Evolutionary conservation across 1,284 basidiomycete genomes (phyloP), one percentile per base, ranked within the genome.

Genomic region (Fistulinella cinereoalba): DNA sequence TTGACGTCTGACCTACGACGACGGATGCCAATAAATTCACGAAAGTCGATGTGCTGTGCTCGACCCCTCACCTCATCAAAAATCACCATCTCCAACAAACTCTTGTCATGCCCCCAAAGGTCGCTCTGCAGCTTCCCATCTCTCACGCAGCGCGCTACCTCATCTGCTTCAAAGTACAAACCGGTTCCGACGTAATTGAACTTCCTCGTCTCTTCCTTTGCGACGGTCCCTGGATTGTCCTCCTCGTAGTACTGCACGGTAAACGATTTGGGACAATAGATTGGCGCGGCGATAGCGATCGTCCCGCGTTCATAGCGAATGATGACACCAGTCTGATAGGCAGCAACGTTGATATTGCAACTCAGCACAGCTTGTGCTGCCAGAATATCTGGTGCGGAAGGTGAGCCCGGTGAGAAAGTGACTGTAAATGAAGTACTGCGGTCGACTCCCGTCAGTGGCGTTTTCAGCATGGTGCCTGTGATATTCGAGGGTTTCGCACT

Each of bases 91-190:
- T 85, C 79, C 52, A 92, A 60, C 52, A 87, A 58, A 60, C 85
- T 91, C 71, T 90, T 90, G 33, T 81, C 78, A 52, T 85, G 83
- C 1, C 80, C 76, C 86, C 90, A 92, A 21, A 80, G 57, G 6
- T 73, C 73, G 56, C 87, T 89, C 68, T 92, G 80, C n/a, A 71
- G 68, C 69, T 86, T 88, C 7, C 86, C 87, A 47, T 85, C 86
- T 39, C 82, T 68, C 18, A 94, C 71, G 58, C 86, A 89, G 41
- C 88, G 68, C 13, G 89, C 92, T 15, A 92, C 90, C 53, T 93
- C 92, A 55, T 92, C 89, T 8, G 88, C 88, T 64, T 89, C 76
- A 62, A 80, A 90, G 65, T 88, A 77, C 81, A 76, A 85, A 11
- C 86, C 86, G 28, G 66, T 61, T 8, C 86, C 87, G 3, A 74